A percentile compares a stretch with the other conserved stretches of the same genome.
phyloP scores from a whole-genome alignment of 2,329 filamentous ascomycete species.

The Sclerotinia trifoliorum region DNA sequence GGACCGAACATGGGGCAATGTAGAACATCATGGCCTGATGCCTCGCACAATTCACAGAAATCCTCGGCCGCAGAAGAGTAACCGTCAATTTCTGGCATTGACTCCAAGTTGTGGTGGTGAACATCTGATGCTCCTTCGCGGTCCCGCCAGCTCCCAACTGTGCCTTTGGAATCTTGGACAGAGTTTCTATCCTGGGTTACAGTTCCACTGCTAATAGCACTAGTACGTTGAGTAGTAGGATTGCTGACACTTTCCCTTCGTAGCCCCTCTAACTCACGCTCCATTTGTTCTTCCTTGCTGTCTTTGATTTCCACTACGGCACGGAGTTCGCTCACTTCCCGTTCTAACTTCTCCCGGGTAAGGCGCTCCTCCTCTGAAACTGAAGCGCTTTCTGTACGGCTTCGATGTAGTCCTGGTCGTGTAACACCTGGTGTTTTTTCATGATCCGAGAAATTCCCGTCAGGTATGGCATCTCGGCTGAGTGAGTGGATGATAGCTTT shows the following conservation, averaged over 20 bases:
- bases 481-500: constrained; percentile 98
- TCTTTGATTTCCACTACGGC: constrained; percentile 70
- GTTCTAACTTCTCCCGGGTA: constrained; percentile 69
- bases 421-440: constrained; percentile 38
- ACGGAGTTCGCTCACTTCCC: constrained; percentile 77
- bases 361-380: constrained; percentile 56
- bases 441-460: constrained; percentile 33
- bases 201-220: constrained; percentile 49
- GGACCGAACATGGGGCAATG: constrained; percentile 80
- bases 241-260: constrained; percentile 46
- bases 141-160: constrained; percentile 56
- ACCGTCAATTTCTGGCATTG: constrained; percentile 68
- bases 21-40: constrained; percentile 85
- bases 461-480: constrained; percentile 65
- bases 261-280: constrained; percentile 74
- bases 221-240: constrained; percentile 48
- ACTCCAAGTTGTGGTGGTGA: constrained; percentile 55
- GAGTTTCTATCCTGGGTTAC: constrained; percentile 53
- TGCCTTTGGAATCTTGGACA: constrained; percentile 64
- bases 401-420: constrained; percentile 45
- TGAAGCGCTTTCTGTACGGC: constrained; percentile 2
- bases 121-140: constrained; percentile 43
- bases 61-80: constrained; percentile 69
- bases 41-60: constrained; percentile 88
- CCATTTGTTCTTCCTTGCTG: constrained; percentile 77